Evolutionary conservation across 768 basidiomycete genomes (phyloP).

Genomic region (Rhizopogon rudus): DNA sequence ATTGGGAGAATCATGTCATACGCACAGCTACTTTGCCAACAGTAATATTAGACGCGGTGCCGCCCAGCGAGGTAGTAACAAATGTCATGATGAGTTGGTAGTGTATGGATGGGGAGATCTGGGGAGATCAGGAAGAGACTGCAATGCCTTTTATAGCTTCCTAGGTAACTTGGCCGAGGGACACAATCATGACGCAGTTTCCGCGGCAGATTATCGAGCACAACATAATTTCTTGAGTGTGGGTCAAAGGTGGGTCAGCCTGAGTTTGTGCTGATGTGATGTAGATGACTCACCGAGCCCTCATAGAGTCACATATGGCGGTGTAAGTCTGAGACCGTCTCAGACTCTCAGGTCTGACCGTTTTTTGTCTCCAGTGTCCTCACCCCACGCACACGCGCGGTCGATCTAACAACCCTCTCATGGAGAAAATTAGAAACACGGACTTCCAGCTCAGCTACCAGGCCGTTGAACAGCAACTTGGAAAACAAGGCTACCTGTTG

Average conservation of each 20-base stretch:
- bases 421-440: too few species aligned
- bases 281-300: background rate
- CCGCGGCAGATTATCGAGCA: background rate
- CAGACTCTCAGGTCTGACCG: too few species aligned
- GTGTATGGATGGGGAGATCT: background rate
- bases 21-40: background rate
- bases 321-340: too few species aligned
- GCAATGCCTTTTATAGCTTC: background rate
- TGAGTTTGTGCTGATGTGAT: background rate
- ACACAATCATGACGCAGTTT: background rate
- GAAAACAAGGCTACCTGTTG: too few species aligned
- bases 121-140: background rate
- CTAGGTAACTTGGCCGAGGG: background rate
- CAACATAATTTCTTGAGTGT: background rate
- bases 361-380: too few species aligned
- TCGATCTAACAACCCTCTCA: too few species aligned
- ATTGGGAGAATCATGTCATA: background rate
- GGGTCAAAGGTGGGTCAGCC: too few species aligned
- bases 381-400: too few species aligned
- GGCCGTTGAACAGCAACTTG: too few species aligned
- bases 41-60: background rate
- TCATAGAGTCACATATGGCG: too few species aligned
- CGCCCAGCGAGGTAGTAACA: conserved; percentile 29
- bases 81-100: conserved; percentile 17
- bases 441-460: too few species aligned